A percentile compares a stretch with the other conserved stretches of the same genome.
phyloP scores from a whole-genome alignment of 805 yeast species.

The Clavispora vitiphila region DNA sequence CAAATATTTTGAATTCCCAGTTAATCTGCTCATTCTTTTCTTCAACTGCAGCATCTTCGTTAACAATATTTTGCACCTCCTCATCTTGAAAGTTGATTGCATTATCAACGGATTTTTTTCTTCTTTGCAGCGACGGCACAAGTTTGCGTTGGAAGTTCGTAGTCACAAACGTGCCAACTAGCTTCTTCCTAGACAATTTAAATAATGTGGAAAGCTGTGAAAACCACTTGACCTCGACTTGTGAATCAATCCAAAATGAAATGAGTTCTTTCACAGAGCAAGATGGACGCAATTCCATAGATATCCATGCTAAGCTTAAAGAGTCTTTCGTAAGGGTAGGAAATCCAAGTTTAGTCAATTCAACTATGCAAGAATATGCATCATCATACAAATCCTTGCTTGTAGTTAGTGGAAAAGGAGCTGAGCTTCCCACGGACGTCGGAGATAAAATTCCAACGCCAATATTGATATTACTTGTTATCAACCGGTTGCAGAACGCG shows the following conservation, averaged over 20 bases:
- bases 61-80: conserved; percentile 37
- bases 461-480: conserved; percentile 31
- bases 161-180: conserved; percentile 38
- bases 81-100: conserved; percentile 34
- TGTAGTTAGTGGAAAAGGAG: conserved; percentile 43
- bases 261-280: conserved; percentile 42
- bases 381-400: conserved; percentile 35
- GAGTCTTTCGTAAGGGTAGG: conserved; percentile 36
- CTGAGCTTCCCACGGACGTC: conserved; percentile 35
- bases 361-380: conserved; percentile 54
- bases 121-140: conserved; percentile 38
- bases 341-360: conserved; percentile 34
- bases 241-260: conserved; percentile 56
- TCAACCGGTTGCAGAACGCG: conserved; percentile 22
- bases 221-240: conserved; percentile 52
- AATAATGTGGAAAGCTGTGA: conserved; percentile 47
- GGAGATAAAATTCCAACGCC: conserved; percentile 28
- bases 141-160: conserved; percentile 35
- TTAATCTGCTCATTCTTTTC: conserved; percentile 51
- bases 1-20: conserved; percentile 51
- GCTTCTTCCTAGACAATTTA: conserved; percentile 37
- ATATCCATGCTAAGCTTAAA: conserved; percentile 58
- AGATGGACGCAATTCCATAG: conserved; percentile 45
- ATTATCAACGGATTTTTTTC: conserved; percentile 25
- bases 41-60: conserved; percentile 27